These are phyloP conservation scores for Hygrocybe punicea DNA, from an alignment of 768 basidiomycete genomes.

Conservation along the genomic window DNA sequence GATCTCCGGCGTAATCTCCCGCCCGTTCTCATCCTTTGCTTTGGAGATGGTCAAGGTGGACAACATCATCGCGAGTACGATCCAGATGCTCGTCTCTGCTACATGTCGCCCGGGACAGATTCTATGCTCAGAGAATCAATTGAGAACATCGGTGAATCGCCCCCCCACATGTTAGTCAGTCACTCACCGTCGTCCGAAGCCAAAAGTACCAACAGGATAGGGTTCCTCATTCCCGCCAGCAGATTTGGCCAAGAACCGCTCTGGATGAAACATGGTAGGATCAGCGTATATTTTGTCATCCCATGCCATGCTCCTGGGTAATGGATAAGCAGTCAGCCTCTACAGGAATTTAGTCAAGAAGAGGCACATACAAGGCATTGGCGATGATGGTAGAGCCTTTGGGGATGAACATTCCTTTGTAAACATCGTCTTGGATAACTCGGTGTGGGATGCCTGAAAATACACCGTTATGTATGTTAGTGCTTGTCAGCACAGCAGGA, in stretches of 20 bases:
- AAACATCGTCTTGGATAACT: constrained; percentile 21
- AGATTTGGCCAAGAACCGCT: constrained; percentile 18
- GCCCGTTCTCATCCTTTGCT: too few relatives aligned
- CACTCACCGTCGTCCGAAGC: constrained; percentile 14
- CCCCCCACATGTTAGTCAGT: too few relatives aligned
- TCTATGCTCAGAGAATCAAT: too few relatives aligned
- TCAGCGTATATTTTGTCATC: constrained; percentile 25
- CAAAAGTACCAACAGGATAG: constrained; percentile 21
- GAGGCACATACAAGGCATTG: constrained; percentile 19
- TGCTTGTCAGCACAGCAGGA: background rate
- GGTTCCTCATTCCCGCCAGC: constrained; percentile 23
- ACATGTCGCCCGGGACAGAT: too few relatives aligned
- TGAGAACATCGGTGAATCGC: too few relatives aligned
- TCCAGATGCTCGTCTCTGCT: too few relatives aligned
- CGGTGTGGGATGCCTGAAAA: background rate
- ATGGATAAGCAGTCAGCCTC: background rate
- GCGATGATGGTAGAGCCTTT: constrained; percentile 29
- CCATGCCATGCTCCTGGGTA: constrained; percentile 24
- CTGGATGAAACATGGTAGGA: constrained; percentile 25
- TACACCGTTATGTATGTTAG: background rate
- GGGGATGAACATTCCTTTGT: constrained; percentile 38
- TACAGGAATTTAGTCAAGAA: background rate
- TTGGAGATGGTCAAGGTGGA: too few relatives aligned
- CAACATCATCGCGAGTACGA: too few relatives aligned
- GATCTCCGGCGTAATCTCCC: background rate